Evolutionary conservation across 805 yeast genomes (phyloP).

Genomic region (Barnettozyma sucrosica): DNA sequence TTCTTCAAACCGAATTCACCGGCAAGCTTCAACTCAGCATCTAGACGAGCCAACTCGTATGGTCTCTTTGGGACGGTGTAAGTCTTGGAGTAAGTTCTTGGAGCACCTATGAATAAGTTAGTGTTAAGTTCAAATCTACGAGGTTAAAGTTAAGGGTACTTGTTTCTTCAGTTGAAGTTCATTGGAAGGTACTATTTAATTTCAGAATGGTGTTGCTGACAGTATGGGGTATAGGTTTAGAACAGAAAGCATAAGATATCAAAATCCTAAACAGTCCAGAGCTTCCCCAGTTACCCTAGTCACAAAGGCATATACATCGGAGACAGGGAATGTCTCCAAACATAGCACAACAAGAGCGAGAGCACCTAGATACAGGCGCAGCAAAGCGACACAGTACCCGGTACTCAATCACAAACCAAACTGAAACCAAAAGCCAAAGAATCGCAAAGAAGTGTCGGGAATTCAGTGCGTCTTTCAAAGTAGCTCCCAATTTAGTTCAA

Average conservation of each 20-base stretch:
- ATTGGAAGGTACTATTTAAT: slow-evolving; percentile 2
- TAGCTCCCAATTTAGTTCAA: slow-evolving; percentile 8
- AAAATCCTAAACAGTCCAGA: not conserved
- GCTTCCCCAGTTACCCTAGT: not conserved
- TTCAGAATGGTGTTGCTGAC: slow-evolving; percentile 5
- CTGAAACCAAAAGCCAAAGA: slow-evolving; percentile 10
- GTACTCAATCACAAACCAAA: slow-evolving; percentile 29
- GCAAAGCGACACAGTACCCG: slow-evolving; percentile 2
- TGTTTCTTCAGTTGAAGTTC: not conserved
- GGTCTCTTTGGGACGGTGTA: slow-evolving; percentile 99
- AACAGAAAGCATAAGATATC: not conserved
- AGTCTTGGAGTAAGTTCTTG: slow-evolving; percentile 99
- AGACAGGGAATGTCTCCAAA: not conserved
- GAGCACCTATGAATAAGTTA: slow-evolving; percentile 64
- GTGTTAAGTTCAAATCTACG: slow-evolving; percentile 7
- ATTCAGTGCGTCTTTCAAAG: slow-evolving; percentile 48
- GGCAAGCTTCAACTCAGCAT: slow-evolving; percentile 97
- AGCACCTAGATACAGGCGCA: not conserved
- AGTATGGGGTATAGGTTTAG: not conserved
- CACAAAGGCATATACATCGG: not conserved
- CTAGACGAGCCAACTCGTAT: slow-evolving; percentile 98
- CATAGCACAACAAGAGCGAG: not conserved
- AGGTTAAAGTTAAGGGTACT: not conserved
- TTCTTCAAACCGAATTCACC: slow-evolving; percentile 99
- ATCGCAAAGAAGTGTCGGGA: slow-evolving; percentile 78